Conservation (phyloP, 2,329 filamentous ascomycete genomes). For the Cadophora gregata region DNA sequence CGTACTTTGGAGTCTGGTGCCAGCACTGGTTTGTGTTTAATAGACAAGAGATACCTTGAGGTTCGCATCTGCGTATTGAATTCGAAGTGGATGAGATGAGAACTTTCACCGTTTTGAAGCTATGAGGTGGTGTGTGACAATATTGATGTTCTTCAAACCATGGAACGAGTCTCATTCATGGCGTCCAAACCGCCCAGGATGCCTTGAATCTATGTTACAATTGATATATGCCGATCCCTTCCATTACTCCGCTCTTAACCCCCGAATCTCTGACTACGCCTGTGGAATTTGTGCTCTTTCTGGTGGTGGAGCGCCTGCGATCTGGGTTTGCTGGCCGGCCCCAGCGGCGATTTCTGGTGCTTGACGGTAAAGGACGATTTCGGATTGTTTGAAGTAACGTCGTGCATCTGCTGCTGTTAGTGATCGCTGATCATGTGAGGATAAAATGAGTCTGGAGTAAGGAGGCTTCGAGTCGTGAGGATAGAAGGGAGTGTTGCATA, state of each 20-base stretch:
- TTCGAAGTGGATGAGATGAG: background rate
- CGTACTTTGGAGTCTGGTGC: constrained; percentile 28
- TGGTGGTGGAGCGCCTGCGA: constrained; percentile 43
- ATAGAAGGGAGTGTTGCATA: constrained; percentile 44
- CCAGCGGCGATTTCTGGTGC: constrained; percentile 59
- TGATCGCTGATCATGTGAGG: background rate
- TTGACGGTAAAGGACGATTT: constrained; percentile 96
- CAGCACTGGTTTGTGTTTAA: constrained; percentile 19
- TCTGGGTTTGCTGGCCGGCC: constrained; percentile 44
- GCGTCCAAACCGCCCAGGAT: constrained; percentile 10
- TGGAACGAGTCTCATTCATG: constrained; percentile 16
- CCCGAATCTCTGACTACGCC: constrained; percentile 20
- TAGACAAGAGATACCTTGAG: constrained; percentile 25
- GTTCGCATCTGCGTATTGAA: constrained; percentile 6
- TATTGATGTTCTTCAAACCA: constrained; percentile 11
- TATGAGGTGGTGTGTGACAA: background rate
- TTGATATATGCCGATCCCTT: constrained; percentile 24
- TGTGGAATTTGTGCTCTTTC: constrained; percentile 37
- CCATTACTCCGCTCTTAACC: constrained; percentile 23
- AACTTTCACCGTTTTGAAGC: background rate
- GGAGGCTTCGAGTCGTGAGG: too few species aligned
- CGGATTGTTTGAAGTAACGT: constrained; percentile 98
- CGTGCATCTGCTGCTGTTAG: constrained; percentile 73
- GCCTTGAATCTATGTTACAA: constrained; percentile 38
- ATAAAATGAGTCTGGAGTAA: background rate